A percentile compares a stretch with the other conserved stretches of the same genome.
Evolutionary conservation across 495 filamentous ascomycete genomes (phyloP).

Genomic region (Hypoxylon perforatum): DNA sequence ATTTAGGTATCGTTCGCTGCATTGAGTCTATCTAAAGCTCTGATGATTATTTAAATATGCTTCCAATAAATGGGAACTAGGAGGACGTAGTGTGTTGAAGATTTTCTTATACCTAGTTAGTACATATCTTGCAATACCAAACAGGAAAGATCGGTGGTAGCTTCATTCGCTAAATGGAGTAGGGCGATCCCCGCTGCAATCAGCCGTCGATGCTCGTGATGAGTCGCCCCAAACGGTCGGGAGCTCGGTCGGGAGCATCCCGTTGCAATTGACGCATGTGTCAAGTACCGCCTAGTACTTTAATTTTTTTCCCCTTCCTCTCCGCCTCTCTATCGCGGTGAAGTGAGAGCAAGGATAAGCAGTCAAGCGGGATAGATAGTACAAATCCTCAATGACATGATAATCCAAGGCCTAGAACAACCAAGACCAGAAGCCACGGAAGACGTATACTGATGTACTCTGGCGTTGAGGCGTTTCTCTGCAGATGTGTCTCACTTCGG

Average conservation of each 20-base stretch:
- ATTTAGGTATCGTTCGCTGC: no score
- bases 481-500: background rate
- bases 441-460: background rate
- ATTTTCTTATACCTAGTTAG: no score
- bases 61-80: no score
- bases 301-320: no score
- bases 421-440: constrained; percentile 1
- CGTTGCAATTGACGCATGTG: constrained; percentile 28
- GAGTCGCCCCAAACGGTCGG: constrained; percentile 41
- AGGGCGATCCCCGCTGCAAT: constrained; percentile 21
- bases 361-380: constrained; percentile 8
- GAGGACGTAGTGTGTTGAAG: no score
- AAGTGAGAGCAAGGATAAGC: constrained; percentile 13
- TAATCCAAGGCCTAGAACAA: constrained; percentile 21
- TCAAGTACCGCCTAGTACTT: constrained; percentile 26
- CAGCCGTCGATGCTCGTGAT: constrained; percentile 16
- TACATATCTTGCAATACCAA: no score
- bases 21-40: no score
- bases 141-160: constrained; percentile 6
- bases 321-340: constrained; percentile 18
- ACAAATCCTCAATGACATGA: background rate
- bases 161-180: constrained; percentile 4
- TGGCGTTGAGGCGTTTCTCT: background rate
- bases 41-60: no score
- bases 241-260: constrained; percentile 27